Evolutionary conservation across 2,329 filamentous ascomycete genomes (phyloP), one percentile per base, ranked within the genome.

Genomic region (Fusarium sp.): DNA sequence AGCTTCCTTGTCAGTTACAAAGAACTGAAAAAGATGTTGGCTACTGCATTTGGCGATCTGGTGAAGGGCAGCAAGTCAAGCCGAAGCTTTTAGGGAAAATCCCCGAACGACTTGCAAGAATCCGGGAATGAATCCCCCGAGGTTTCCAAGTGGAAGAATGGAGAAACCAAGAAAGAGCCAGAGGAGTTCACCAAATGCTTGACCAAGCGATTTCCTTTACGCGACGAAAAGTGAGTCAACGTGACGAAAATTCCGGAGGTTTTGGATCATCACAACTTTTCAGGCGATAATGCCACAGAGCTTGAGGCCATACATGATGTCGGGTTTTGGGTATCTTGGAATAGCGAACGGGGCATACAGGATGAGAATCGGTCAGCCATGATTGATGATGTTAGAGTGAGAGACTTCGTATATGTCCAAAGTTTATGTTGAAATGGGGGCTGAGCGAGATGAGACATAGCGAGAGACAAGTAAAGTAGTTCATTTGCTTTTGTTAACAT

Each of bases 1-100:
- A 90, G 92, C 67, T 92, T 98, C 75, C 86, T 97, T 56, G 90
- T 97, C 62, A 95, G 89, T 70, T 99, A 96, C 78, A 92, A 93
- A 78, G 96, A 98, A 78, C 80, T 99, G 65, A 96, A 88, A 79
- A 88, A 89, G 77, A 86, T 88, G 75, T 79, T 89, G 47, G 80
- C 81, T 40, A 82, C 81, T 53, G 83, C 87, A 4, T 90, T 89
- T 71, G 82, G 82, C 33, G 88, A 90, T 54, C 80, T 90, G 53
- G 79, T 83, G 52, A 88, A 87, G 75, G 79, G 76, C 48, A 76
- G 74, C 56, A 81, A 81, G 71, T 74, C 76, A 45, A 73, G 70
- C 7, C 74, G 78, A 58, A 75, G 75, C 50, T 76, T 80, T 54
- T 82, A 80, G 73, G 30, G 41, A n/a, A 35, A 35, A 15, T n/a